Base-by-base conservation (phyloP, 176 grass and related monocot genomes). In the Puccinellia tenuiflora region DNA sequence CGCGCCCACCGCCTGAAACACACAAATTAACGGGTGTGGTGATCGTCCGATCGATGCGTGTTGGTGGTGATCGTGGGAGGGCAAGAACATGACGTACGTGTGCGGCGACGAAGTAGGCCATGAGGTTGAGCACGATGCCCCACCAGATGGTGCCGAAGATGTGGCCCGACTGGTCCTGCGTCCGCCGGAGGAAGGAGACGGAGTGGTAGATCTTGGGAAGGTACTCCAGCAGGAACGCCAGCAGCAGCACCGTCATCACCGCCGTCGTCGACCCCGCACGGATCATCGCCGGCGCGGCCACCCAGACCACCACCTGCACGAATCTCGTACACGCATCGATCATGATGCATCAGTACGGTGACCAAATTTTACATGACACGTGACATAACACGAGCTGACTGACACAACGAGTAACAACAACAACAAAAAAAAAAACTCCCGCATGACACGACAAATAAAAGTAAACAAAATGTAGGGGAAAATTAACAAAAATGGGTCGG, bases 111-210 rank as follows among this genome's bases (percentile, higher is more conserved):
- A 95, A 98, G 87, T 95, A 98, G 25, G 90, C 95, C 85, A 95
- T 98, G 75, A 98, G 86, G 75, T 98, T 98, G 35, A 98, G 86
- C 14, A 62, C 86, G 68, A 98, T 92, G 35, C 92, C 90, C 82
- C 92, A 88, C 95, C 95, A 98, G 85, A 98, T 95, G 21, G 95
- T 98, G 59, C 90, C 90, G 52, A 92, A 98, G 39, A 95, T 60
- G 77, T 87, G 87, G 26, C 88, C 93, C 2, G 86, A 88, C 16
- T 82, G 53, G 43, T 81, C 29, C 84, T 91, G 95, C 95, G 86
- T 84, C 37, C 90, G 84, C 2, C 90, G 92, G 45, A 95, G 88
- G 81, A 88, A 90, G 45, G 92, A 83, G 4, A 86, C 65, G 17
- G 92, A 84, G 86, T 98, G 92, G 60, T 86, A 95, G 83, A 95